Evolutionary conservation across 2,329 filamentous ascomycete species (phyloP).

Genomic region (Scytalidium sp.): DNA sequence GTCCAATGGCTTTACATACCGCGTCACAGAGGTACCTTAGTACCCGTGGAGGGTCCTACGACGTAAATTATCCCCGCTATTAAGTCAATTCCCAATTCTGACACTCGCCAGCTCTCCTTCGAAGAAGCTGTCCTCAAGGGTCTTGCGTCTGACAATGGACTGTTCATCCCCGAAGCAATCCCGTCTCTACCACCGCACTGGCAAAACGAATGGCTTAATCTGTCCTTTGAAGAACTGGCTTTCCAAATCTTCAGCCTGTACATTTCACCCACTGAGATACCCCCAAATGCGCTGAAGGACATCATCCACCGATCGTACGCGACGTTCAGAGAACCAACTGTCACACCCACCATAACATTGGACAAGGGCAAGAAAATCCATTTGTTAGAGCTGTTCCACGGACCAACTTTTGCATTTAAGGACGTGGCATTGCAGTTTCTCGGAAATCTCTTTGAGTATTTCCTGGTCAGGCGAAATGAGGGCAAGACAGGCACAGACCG

Average conservation of each 20-base stretch:
- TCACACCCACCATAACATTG: constrained; percentile 72
- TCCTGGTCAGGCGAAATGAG: constrained; percentile 67
- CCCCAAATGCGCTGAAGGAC: constrained; percentile 68
- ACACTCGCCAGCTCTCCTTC: constrained; percentile 66
- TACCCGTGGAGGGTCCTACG: constrained; percentile 60
- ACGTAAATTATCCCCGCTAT: constrained; percentile 39
- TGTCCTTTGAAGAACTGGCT: constrained; percentile 74
- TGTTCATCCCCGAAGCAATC: constrained; percentile 82
- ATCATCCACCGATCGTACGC: constrained; percentile 81
- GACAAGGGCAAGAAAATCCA: constrained; percentile 68
- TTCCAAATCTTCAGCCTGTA: constrained; percentile 80
- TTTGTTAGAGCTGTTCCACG: constrained; percentile 89
- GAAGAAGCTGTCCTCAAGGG: constrained; percentile 86
- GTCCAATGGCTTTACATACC: constrained; percentile 26
- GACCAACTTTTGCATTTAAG: constrained; percentile 90
- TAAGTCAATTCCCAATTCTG: not conserved
- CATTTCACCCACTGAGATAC: constrained; percentile 78
- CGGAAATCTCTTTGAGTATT: constrained; percentile 90
- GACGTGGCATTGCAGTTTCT: constrained; percentile 88
- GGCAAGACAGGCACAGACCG: constrained; percentile 56
- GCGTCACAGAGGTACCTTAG: constrained; percentile 60
- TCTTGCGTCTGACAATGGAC: constrained; percentile 76
- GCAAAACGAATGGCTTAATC: constrained; percentile 67
- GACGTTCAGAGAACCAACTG: constrained; percentile 75
- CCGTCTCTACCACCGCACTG: constrained; percentile 59